phyloP scores from a whole-genome alignment of 2,329 filamentous ascomycete genomes.

The Salinomyces thailandicus region DNA sequence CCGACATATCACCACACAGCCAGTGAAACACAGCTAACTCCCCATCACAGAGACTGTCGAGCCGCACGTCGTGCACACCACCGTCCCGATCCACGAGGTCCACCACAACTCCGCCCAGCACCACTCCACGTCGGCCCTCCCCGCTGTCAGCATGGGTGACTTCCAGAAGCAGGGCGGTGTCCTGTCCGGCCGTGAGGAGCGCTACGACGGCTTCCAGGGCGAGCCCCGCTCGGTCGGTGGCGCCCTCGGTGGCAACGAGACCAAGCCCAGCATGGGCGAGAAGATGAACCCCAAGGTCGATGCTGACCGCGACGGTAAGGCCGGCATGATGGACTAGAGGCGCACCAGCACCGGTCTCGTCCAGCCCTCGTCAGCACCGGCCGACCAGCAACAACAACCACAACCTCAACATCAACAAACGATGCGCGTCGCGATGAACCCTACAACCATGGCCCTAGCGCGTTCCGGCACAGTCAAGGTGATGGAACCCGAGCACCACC shows the following conservation, averaged over 20 bases:
- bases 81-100: slow-evolving; percentile 59
- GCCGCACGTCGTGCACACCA: slow-evolving; percentile 58
- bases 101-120: slow-evolving; percentile 58
- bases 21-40: too few relatives aligned
- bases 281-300: slow-evolving; percentile 47
- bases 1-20: too few relatives aligned
- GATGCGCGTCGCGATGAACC: slow-evolving; percentile 5
- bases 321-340: slow-evolving; percentile 41
- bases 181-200: slow-evolving; percentile 45
- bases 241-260: slow-evolving; percentile 9
- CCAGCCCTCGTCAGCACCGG: not conserved
- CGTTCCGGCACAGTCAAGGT: slow-evolving; percentile 1
- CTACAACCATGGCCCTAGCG: slow-evolving; percentile 1
- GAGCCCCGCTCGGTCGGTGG: slow-evolving; percentile 39
- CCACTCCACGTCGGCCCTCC: slow-evolving; percentile 54
- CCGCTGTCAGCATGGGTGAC: slow-evolving; percentile 53
- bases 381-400: not conserved
- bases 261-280: slow-evolving; percentile 42
- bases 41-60: slow-evolving; percentile 48
- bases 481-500: not conserved
- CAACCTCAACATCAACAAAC: slow-evolving; percentile 2
- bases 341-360: not conserved
- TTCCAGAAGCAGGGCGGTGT: slow-evolving; percentile 49
- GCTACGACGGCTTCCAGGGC: slow-evolving; percentile 51
- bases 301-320: slow-evolving; percentile 46